Conservation (phyloP, 202 grass and related monocot species). For the Cymbopogon flexuosus region DNA sequence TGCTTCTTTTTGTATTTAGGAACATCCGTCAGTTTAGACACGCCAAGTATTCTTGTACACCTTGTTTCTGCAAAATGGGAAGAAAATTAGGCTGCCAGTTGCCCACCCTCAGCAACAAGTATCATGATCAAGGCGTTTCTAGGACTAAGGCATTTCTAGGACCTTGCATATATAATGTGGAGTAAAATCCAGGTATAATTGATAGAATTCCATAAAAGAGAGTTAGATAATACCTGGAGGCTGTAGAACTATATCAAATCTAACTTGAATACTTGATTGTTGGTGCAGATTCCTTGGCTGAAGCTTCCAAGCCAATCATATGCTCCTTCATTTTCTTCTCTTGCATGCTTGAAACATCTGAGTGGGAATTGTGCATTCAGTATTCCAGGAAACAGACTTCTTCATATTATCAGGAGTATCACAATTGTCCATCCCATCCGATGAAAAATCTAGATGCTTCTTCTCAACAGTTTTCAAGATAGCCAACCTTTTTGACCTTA, state of each 20-base stretch:
- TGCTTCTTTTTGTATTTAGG: neutral
- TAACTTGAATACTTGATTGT: slow-evolving; percentile 24
- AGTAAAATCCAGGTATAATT: slow-evolving; percentile 2
- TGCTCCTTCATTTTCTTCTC: slow-evolving; percentile 25
- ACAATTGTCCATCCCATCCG: slow-evolving; percentile 31
- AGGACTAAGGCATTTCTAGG: neutral
- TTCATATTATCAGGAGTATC: slow-evolving; percentile 11
- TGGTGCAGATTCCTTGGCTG: slow-evolving; percentile 36
- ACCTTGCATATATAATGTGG: neutral
- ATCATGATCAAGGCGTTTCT: neutral
- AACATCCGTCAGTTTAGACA: neutral
- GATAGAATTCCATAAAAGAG: neutral
- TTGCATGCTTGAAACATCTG: slow-evolving; percentile 30
- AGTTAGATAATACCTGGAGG: slow-evolving; percentile 20
- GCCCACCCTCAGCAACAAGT: neutral
- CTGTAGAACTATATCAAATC: slow-evolving; percentile 28
- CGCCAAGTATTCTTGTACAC: neutral
- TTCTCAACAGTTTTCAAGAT: slow-evolving; percentile 70
- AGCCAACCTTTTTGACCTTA: slow-evolving; percentile 63
- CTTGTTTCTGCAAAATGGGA: neutral
- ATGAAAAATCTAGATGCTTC: slow-evolving; percentile 78
- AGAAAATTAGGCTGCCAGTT: neutral
- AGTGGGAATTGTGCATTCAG: slow-evolving; percentile 16
- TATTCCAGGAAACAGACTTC: slow-evolving; percentile 22
- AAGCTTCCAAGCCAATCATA: slow-evolving; percentile 36